Evolutionary conservation across 2,329 filamentous ascomycete species (phyloP).

Genomic region (Monosporascus sp.): DNA sequence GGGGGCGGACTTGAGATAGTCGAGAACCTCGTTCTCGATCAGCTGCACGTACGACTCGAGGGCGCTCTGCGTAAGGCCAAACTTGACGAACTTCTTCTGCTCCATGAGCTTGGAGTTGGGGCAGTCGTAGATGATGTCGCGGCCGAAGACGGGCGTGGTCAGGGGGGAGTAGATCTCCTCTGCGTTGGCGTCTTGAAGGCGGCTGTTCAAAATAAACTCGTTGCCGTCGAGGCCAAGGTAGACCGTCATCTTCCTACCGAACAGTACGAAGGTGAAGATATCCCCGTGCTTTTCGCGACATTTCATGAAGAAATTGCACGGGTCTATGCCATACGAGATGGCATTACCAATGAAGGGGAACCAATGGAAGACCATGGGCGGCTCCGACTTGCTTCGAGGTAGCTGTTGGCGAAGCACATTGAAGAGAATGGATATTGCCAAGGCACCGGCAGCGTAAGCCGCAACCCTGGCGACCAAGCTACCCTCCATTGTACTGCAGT

Average conservation of each 20-base stretch:
- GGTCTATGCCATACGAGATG: slow-evolving; percentile 90
- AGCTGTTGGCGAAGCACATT: slow-evolving; percentile 79
- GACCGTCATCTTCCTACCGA: slow-evolving; percentile 86
- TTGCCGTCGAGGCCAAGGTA: slow-evolving; percentile 78
- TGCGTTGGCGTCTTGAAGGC: slow-evolving; percentile 81
- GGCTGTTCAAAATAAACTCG: slow-evolving; percentile 88
- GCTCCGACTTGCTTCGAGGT: slow-evolving; percentile 76
- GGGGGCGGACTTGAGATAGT: slow-evolving; percentile 64
- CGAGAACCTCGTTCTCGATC: slow-evolving; percentile 68
- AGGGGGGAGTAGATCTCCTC: slow-evolving; percentile 86
- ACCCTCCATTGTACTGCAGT: no score
- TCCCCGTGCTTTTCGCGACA: slow-evolving; percentile 78
- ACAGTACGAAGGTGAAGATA: slow-evolving; percentile 81
- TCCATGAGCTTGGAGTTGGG: slow-evolving; percentile 92
- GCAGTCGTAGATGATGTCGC: slow-evolving; percentile 85
- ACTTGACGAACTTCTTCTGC: slow-evolving; percentile 92
- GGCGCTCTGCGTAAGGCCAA: slow-evolving; percentile 68
- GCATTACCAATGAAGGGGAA: slow-evolving; percentile 85
- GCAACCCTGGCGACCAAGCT: no score
- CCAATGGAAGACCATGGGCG: slow-evolving; percentile 76
- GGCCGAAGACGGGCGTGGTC: slow-evolving; percentile 68
- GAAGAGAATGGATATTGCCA: slow-evolving; percentile 54
- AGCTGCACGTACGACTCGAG: slow-evolving; percentile 72
- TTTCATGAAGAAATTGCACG: slow-evolving; percentile 75
- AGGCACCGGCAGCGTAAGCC: no score